Base-by-base conservation (phyloP, 2,329 filamentous ascomycete genomes). In the Microdochium paspali region DNA sequence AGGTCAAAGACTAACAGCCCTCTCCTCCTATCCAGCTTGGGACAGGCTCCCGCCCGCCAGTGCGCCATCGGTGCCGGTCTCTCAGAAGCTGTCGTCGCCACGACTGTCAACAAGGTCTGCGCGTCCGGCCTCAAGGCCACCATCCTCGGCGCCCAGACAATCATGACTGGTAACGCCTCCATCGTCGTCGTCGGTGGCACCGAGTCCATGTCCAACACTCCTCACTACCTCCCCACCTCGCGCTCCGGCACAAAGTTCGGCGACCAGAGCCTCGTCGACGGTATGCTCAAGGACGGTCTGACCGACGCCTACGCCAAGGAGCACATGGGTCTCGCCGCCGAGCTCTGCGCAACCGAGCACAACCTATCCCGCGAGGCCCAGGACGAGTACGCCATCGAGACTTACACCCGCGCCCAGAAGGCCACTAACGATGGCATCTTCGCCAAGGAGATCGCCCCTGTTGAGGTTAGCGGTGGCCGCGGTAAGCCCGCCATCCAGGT, bases 41-140 rank as follows among this genome's bases (percentile, higher is more conserved):
- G 93, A 54, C 93, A 98, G 72, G 95, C 94, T 64, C 93, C 94
- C 56, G 90, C 93, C 57, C 85, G 93, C 61, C 93, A 98, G 74
- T 94, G 87, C 69, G 89, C 90, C 59, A 79, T 98, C 61, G 81
- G 84, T 59, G 93, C 89, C 61, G 93, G 93, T 53, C 87, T 98
- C 54, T 72, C 82, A 47, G 77, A 94, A 54, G 77, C 79, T 47
- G 87, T 86, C 54, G 80, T 94, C 58, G 87, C 85, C 71, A 98
- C 93, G 43, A 95, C 90, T 46, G 81, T 98, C 63, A 98, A 98
- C 84, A 98, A 98, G 76, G 93, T 98, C 65, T 98, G 93, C 79
- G 93, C 93, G 54, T 96, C 90, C 10, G 84, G 85, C 42, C 74
- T 96, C 65, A 98, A 98, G 77, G 88, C 93, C 57, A 85, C 98